Percentiles rank a stretch among this genome's conserved stretches.
These are phyloP conservation scores for Ashbya aceris DNA, from an alignment of 1,139 yeast genomes.

Conservation along the genomic window DNA sequence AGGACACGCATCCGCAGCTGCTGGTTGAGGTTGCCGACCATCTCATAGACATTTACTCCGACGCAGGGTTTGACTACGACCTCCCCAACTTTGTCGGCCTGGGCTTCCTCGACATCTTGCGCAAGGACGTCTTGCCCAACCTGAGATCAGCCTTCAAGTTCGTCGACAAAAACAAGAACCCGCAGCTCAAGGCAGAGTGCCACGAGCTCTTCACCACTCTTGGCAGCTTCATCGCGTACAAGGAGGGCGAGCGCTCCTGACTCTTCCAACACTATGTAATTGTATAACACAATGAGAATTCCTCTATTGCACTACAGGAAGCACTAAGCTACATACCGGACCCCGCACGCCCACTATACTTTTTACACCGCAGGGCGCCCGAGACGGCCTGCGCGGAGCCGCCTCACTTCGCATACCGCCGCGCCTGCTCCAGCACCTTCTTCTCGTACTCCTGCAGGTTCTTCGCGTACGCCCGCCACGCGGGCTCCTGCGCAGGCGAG, in stretches of 20 bases:
- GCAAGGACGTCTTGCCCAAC: constrained; percentile 36
- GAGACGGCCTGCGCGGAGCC: too few species aligned
- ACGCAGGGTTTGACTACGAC: constrained; percentile 58
- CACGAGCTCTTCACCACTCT: constrained; percentile 63
- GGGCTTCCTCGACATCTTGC: constrained; percentile 40
- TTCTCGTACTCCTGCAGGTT: constrained; percentile 62
- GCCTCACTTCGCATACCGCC: constrained; percentile 45
- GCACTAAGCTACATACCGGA: too few species aligned
- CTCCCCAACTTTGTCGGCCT: constrained; percentile 53
- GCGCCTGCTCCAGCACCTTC: constrained; percentile 76
- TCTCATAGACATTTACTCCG: constrained; percentile 77
- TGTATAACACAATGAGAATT: neutral
- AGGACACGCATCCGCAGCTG: constrained; percentile 29
- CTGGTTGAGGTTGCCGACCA: constrained; percentile 55
- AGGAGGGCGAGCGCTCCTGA: constrained; percentile 34
- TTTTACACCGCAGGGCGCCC: too few species aligned
- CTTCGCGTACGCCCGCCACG: constrained; percentile 76
- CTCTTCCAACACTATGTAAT: neutral
- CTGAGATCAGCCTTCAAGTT: constrained; percentile 43
- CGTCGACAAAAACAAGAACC: constrained; percentile 58
- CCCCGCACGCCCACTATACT: too few species aligned
- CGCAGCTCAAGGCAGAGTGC: constrained; percentile 50
- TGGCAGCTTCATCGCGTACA: constrained; percentile 70
- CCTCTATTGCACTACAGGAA: neutral
- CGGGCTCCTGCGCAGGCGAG: constrained; percentile 97